These are phyloP conservation scores for Triticum turgidum DNA, from an alignment of 176 grass and related monocot genomes.

Conservation along the genomic window DNA sequence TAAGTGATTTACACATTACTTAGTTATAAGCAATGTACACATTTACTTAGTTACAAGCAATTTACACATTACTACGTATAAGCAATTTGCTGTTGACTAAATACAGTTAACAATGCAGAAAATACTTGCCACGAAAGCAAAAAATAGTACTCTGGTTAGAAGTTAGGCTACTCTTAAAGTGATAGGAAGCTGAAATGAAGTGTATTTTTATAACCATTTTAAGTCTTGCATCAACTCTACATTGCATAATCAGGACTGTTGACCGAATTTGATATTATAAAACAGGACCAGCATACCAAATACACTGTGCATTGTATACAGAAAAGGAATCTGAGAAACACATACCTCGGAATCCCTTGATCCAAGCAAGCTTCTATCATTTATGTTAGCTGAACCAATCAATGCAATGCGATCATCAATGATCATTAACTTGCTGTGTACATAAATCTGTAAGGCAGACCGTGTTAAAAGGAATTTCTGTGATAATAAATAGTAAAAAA, in stretches of 20 bases:
- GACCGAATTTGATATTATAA: not conserved
- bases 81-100: not conserved
- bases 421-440: constrained; percentile 99
- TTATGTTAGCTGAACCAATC: constrained; percentile 98
- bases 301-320: not conserved
- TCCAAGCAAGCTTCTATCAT: constrained; percentile 98
- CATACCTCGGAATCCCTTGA: constrained; percentile 99
- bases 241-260: constrained; percentile 1
- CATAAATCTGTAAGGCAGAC: constrained; percentile 66
- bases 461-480: not conserved
- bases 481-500: constrained; percentile 3
- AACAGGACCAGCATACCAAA: not conserved
- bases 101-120: constrained; percentile 18
- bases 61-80: not conserved
- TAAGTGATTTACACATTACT: not conserved
- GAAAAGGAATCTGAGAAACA: constrained; percentile 6
- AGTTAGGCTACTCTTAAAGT: constrained; percentile 2
- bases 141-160: constrained; percentile 1
- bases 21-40: not conserved
- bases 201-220: constrained; percentile 9
- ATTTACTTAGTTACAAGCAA: not conserved
- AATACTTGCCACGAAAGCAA: not conserved
- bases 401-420: constrained; percentile 91
- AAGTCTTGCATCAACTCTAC: not conserved
- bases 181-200: constrained; percentile 8